Percentiles rank a stretch among this genome's conserved stretches.
Evolutionary conservation across 169 alveolate species (phyloP).

Genomic region (Perkinsus olseni): DNA sequence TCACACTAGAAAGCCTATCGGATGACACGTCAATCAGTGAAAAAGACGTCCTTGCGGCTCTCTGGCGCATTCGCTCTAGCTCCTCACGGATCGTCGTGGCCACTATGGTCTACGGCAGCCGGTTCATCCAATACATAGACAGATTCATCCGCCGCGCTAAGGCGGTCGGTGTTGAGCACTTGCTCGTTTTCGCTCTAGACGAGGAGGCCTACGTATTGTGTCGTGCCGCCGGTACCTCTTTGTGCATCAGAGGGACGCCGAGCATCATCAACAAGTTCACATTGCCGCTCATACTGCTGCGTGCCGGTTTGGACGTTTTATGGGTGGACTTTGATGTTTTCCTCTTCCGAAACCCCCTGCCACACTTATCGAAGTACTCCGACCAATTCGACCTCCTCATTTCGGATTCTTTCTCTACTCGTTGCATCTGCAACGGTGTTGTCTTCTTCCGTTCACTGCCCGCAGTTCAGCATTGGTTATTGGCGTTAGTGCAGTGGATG

Average conservation of each 20-base stretch:
- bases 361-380: too few relatives aligned
- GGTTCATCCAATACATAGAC: not conserved
- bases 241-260: not conserved
- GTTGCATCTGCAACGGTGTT: not conserved
- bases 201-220: not conserved
- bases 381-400: not conserved
- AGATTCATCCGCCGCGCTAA: not conserved
- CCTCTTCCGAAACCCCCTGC: not conserved
- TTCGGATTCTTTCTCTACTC: not conserved
- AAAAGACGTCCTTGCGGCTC: too few relatives aligned
- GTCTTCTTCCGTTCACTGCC: not conserved
- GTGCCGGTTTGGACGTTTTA: not conserved
- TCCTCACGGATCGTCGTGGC: too few relatives aligned
- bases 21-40: too few relatives aligned
- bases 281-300: not conserved
- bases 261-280: not conserved
- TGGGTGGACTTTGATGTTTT: not conserved
- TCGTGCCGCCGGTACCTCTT: not conserved
- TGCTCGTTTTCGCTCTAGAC: not conserved
- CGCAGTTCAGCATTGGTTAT: not conserved
- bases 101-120: not conserved
- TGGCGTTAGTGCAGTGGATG: not conserved
- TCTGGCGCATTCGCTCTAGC: too few relatives aligned
- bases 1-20: too few relatives aligned
- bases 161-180: not conserved